Percentiles rank a stretch among this genome's conserved stretches.
phyloP scores from a whole-genome alignment of 2,329 filamentous ascomycete species.

The Phaeosphaeriaceae sp. region DNA sequence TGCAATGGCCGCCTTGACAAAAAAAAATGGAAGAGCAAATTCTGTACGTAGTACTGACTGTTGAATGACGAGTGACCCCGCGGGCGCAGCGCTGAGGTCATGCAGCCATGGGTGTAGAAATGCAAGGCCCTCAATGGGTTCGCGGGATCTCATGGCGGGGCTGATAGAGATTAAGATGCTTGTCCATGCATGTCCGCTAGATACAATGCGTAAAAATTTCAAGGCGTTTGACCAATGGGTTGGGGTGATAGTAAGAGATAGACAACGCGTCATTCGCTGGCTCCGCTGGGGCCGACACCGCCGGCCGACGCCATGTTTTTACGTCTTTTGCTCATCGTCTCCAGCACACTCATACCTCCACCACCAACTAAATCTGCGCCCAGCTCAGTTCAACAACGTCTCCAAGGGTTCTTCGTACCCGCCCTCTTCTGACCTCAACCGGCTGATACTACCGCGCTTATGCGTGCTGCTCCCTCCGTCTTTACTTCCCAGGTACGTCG shows the following conservation, averaged over 20 bases:
- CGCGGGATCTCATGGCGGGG: background rate
- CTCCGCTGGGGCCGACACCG: background rate
- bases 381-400: conserved; percentile 14
- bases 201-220: background rate
- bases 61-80: background rate
- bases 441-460: conserved; percentile 46
- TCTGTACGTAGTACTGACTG: background rate
- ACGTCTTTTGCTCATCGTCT: background rate
- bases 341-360: background rate
- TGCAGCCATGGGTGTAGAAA: background rate
- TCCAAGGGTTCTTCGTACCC: conserved; percentile 31
- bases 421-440: conserved; percentile 35
- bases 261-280: background rate
- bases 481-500: conserved; percentile 62
- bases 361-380: background rate
- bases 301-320: background rate
- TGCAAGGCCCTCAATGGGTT: background rate
- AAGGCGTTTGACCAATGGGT: background rate
- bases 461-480: conserved; percentile 59
- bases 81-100: background rate
- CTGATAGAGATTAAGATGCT: background rate
- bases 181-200: background rate
- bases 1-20: background rate
- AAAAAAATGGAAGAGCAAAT: background rate
- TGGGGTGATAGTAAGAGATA: background rate